Percentiles rank a stretch among this genome's conserved stretches.
Conservation (phyloP, 129 eudicot species). For the Centrapalus pauciflorus region DNA sequence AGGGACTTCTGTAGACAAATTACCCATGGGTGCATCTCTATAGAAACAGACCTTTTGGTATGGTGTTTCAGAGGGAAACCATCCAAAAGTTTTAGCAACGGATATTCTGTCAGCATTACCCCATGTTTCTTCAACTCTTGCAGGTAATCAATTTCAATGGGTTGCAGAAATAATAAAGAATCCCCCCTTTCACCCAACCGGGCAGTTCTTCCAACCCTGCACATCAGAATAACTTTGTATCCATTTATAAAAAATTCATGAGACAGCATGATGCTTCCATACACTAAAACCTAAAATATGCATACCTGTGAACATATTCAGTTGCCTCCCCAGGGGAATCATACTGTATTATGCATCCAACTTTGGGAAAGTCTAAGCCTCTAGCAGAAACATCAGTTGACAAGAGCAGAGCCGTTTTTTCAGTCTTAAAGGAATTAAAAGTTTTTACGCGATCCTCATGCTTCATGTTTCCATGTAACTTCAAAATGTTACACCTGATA, state of each 20-base stretch:
- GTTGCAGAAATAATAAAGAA: constrained; percentile 86
- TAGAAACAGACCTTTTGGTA: constrained; percentile 52
- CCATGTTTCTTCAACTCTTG: constrained; percentile 76
- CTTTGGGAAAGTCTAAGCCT: constrained; percentile 95
- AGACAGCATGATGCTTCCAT: too few relatives aligned
- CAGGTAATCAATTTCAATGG: constrained; percentile 80
- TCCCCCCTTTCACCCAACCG: constrained; percentile 96
- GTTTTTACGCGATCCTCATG: constrained; percentile 80
- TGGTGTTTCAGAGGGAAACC: constrained; percentile 58
- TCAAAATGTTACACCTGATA: constrained; percentile 62
- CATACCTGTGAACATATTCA: constrained; percentile 92
- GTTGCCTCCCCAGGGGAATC: constrained; percentile 98
- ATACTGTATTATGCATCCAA: constrained; percentile 86
- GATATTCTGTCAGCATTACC: constrained; percentile 69
- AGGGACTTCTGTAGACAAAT: constrained; percentile 72
- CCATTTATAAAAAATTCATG: neutral
- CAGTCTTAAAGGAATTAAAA: constrained; percentile 71
- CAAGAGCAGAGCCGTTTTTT: constrained; percentile 78
- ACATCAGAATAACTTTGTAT: neutral
- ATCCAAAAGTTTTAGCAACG: constrained; percentile 67
- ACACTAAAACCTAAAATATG: too few relatives aligned
- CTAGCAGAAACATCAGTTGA: constrained; percentile 96
- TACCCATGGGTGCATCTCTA: constrained; percentile 95
- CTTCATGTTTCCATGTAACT: constrained; percentile 87
- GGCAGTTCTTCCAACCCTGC: constrained; percentile 99